Evolutionary conservation across 2,329 filamentous ascomycete genomes (phyloP), one percentile per base, ranked within the genome.

Genomic region (Nemania serpens): DNA sequence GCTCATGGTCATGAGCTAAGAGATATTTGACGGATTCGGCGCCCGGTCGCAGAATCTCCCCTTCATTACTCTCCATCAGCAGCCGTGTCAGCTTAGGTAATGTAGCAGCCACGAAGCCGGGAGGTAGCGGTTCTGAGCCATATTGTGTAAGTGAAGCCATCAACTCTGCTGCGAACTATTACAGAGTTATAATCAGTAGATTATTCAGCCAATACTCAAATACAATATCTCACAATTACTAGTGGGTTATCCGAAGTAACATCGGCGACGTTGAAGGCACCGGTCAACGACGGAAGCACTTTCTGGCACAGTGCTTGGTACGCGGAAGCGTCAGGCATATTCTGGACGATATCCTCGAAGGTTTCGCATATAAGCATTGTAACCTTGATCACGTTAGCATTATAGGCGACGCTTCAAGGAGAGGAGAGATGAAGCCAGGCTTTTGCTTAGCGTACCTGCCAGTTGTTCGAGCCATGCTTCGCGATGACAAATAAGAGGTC

Each of bases 1-100:
- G 95, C 64, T 93, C 85, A 68, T 94, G 89, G 71, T 97, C 95
- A 74, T 97, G 93, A 67, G 88, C 85, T 36, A 99, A 84, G 76
- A 98, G 92, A 74, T 91, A 93, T 77, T 95, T 94, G 66, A 97
- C 88, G 0, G 91, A 88, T 70, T 93, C 88, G 0, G 92, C 95
- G 12, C 91, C 91, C 2, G 93, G 90, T 63, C 93, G 90, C 58
- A 98, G 85, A 25, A 99, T 83, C 68, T 96, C 93, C 57, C 91
- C 92, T 67, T 98, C 94, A n/a, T 82, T 82, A 1, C 91, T 93
- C 64, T 87, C 88, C 76, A 97, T 88, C 41, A 99, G 81, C 36
- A 98, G 82, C 41, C 88, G 85, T 70, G 88, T 93, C 41, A 99
- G 79, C 74, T 96, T 97, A 41, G 95, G 95, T 78, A 98, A 87